Base-by-base conservation (phyloP, 164 flowering plant genomes). In the Tinospora cordifolia region DNA sequence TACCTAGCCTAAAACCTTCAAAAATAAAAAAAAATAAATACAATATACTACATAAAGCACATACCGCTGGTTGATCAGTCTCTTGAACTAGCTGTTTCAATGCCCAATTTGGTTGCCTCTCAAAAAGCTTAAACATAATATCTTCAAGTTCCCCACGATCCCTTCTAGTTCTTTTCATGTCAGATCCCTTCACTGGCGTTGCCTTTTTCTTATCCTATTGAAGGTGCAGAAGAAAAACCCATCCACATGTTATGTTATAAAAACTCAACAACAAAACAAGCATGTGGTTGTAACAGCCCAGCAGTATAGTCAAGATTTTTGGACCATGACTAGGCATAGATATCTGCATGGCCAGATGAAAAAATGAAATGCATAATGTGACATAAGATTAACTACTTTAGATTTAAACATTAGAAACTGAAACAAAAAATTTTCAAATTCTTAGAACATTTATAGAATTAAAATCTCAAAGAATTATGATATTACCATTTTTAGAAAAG, bases 1-100 rank as follows among this genome's bases (percentile, higher is more conserved):
- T n/a, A n/a, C n/a, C n/a, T n/a, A n/a, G n/a, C n/a, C n/a, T n/a
- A n/a, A n/a, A n/a, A n/a, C n/a, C n/a, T n/a, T n/a, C n/a, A n/a
- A 51, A 51, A 49, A 51, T 15, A n/a, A 51, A 15, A 51, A 2
- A 11, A 15, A 51, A 3, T 6, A 3, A 46, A 46, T 17, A 46
- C 10, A 46, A 10, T 46, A 51, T 51, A 17, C 17, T 17, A 51
- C 6, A 51, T 7, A 63, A 68, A 19, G 47, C 65, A 78, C 86
- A 71, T 82, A 91, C 97, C 73, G 87, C 93, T 70, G 97, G 97
- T 77, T 92, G 97, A 76, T 92, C 91, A 1, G 97, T 92, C 79
- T 86, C 87, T 49, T 86, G 87, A 65, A 90, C 77, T 63, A 92
- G 80, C 69, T 86, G 92, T 79, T 83, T 85, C 58, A 90, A 51